Percentiles rank a stretch among this genome's conserved stretches.
Evolutionary conservation across 805 yeast genomes (phyloP).

Genomic region (Metschnikowia aberdeeniae): DNA sequence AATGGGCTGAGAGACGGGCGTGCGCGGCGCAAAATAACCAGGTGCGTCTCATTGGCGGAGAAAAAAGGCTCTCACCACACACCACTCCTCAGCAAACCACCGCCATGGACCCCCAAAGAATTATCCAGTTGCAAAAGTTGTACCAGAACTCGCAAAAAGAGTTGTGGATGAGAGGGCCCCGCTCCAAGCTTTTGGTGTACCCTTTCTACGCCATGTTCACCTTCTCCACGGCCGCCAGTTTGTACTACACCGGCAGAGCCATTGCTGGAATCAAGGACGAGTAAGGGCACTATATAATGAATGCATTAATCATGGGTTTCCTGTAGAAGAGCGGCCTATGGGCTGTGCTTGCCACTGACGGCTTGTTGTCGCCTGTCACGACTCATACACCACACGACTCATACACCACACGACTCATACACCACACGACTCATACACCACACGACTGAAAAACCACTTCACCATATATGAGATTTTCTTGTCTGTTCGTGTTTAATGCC

Average conservation of each 20-base stretch:
- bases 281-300: slow-evolving; percentile 10
- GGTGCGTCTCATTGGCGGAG: slow-evolving; percentile 15
- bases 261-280: slow-evolving; percentile 54
- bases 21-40: slow-evolving; percentile 9
- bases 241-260: slow-evolving; percentile 71
- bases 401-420: too few relatives aligned
- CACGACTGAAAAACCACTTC: too few relatives aligned
- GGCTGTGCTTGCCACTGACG: too few relatives aligned
- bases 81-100: slow-evolving; percentile 2
- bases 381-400: too few relatives aligned
- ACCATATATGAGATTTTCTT: too few relatives aligned
- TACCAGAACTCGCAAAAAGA: slow-evolving; percentile 40
- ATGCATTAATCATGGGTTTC: slow-evolving; percentile 3
- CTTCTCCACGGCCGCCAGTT: slow-evolving; percentile 60
- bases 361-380: too few relatives aligned
- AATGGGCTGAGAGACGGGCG: slow-evolving; percentile 7
- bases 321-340: neutral
- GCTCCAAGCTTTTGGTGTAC: slow-evolving; percentile 63
- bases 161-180: slow-evolving; percentile 44
- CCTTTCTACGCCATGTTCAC: slow-evolving; percentile 78
- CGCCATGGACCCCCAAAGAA: slow-evolving; percentile 45
- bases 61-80: slow-evolving; percentile 12
- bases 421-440: too few relatives aligned
- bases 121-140: slow-evolving; percentile 41
- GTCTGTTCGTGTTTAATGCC: too few relatives aligned